phyloP scores from a whole-genome alignment of 768 basidiomycete genomes.

The Suillus subluteus region DNA sequence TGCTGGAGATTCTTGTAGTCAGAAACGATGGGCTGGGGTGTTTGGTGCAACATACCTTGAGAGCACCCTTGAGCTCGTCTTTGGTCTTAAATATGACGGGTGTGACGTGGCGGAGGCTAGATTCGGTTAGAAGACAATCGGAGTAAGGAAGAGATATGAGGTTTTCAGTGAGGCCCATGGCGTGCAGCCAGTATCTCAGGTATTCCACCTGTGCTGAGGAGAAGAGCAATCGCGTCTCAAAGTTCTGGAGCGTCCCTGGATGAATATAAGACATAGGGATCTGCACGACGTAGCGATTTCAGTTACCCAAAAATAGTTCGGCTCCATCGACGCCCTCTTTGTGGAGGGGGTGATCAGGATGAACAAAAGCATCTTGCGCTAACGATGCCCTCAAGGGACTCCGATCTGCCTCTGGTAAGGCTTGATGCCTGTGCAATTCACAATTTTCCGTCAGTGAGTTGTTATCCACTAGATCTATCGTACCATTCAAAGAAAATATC shows the following conservation, averaged over 20 bases:
- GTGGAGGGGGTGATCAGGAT: constrained; percentile 74
- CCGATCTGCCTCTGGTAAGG: constrained; percentile 60
- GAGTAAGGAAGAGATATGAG: constrained; percentile 77
- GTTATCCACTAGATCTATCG: constrained; percentile 12
- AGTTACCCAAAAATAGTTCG: constrained; percentile 69
- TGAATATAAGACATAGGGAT: neutral
- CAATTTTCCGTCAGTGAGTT: neutral
- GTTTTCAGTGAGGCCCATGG: constrained; percentile 65
- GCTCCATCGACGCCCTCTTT: constrained; percentile 65
- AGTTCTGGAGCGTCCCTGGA: constrained; percentile 66
- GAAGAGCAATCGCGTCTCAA: constrained; percentile 79
- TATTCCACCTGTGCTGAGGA: constrained; percentile 88
- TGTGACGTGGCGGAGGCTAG: constrained; percentile 59
- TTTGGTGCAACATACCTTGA: constrained; percentile 50
- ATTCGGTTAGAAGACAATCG: constrained; percentile 68
- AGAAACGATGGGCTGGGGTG: neutral
- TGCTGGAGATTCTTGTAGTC: constrained; percentile 43
- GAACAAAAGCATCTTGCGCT: constrained; percentile 70
- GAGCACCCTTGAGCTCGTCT: constrained; percentile 54
- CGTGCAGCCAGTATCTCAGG: constrained; percentile 80
- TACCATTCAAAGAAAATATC: constrained; percentile 87
- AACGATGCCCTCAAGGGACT: constrained; percentile 70
- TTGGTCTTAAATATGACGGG: constrained; percentile 60
- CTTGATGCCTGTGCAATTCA: constrained; percentile 50
- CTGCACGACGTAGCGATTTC: neutral